phyloP scores from a whole-genome alignment of 148 eudicot species.

The Fagopyrum esculentum region DNA sequence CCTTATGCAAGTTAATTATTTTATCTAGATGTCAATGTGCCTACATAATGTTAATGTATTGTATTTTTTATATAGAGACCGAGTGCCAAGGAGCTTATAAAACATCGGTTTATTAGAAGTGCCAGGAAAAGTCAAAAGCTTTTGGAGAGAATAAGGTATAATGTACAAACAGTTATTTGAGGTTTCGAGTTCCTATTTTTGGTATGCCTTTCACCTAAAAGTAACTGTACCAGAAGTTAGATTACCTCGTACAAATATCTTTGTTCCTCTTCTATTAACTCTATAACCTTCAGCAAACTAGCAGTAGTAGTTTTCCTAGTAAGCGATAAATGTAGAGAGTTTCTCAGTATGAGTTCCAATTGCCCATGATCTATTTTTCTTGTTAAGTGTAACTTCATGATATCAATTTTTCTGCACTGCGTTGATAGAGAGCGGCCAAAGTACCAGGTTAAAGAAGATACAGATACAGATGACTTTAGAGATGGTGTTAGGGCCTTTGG shows the following conservation, averaged over 20 bases:
- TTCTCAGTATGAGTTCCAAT: not conserved
- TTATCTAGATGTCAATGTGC: not conserved
- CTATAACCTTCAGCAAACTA: not conserved
- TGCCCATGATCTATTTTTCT: not conserved
- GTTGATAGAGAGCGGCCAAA: conserved; percentile 75
- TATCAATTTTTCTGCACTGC: not conserved
- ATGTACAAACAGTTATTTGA: not conserved
- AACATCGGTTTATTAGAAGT: conserved; percentile 79
- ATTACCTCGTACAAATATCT: not conserved
- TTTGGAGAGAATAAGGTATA: conserved; percentile 87
- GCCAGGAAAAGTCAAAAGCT: conserved; percentile 88
- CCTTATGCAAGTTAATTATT: not conserved
- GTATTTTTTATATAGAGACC: conserved; percentile 58
- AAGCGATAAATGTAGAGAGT: no score
- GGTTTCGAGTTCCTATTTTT: not conserved
- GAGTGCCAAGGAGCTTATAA: conserved; percentile 90
- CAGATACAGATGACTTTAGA: conserved; percentile 44
- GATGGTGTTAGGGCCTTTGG: conserved; percentile 45
- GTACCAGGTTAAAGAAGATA: conserved; percentile 56
- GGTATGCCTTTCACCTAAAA: not conserved
- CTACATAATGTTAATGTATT: not conserved
- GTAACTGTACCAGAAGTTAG: not conserved
- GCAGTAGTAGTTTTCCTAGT: not conserved
- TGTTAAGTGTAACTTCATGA: not conserved
- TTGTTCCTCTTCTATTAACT: not conserved